Base-by-base conservation (phyloP, 2,329 filamentous ascomycete genomes). In the Penicillium sp. region DNA sequence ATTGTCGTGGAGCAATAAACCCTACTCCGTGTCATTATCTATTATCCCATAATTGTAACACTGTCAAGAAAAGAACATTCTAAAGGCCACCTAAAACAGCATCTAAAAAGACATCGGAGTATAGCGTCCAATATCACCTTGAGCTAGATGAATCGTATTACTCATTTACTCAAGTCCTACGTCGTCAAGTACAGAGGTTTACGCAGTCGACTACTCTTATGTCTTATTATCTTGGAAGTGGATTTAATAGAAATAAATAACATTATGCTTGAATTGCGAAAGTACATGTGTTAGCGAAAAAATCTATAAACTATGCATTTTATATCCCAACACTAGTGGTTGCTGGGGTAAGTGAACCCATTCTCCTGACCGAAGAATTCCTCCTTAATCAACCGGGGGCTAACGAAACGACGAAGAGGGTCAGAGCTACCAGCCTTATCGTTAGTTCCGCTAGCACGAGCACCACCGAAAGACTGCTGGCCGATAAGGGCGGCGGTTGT, bases 401-500 rank as follows among this genome's bases (percentile, higher is more conserved):
- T 89, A 53, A 87, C 83, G 69, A 89, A 89, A 49, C 86, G 79
- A 55, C 78, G 80, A 65, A 89, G 70, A 57, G 87, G 72, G 69
- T 84, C 83, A 65, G 79, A 72, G 69, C 83, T 86, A 35, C 86
- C 86, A 19, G 86, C 86, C 80, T 89, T 89, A 75, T 90, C 87
- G 70, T 90, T 89, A 8, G 87, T 90, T 23, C 87, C 87, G 62
- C 83, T 87, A n/a, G 85, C 86, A 59, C 87, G 80, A 15, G 84
- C 82, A 53, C 87, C 87, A 13, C 87, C 87, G 69, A 90, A 90
- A 5, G 87, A 83, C 76, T 90, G 87, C 77, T 89, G 87, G 3
- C 86, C 87, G 13, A 89, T 86, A 27, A 89, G 85, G 12, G 87
- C 86, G n/a, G 86, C 87, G 1, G 87, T 89, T 69, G 84, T 77